phyloP scores from a whole-genome alignment of 2,329 filamentous ascomycete genomes.

The Pseudohalonectria lignicola region DNA sequence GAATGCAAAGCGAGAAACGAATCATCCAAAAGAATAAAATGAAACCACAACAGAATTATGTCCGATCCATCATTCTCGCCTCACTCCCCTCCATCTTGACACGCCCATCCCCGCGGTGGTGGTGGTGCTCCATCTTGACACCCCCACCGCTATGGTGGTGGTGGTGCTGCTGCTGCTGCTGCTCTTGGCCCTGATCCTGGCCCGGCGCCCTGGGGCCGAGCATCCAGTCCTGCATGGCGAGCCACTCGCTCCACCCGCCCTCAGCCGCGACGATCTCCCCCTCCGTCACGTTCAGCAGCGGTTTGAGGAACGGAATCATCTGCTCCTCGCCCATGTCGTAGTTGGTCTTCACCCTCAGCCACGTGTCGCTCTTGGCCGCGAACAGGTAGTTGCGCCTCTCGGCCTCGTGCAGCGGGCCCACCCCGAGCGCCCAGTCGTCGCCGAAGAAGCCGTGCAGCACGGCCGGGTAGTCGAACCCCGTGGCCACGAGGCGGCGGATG shows the following conservation, averaged over 20 bases:
- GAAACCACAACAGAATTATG: not conserved
- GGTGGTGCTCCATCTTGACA: slow-evolving; percentile 8
- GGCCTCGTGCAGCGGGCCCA: slow-evolving; percentile 75
- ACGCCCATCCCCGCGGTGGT: too few species aligned
- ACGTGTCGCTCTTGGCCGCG: slow-evolving; percentile 83
- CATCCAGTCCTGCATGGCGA: slow-evolving; percentile 98
- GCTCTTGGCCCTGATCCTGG: not conserved
- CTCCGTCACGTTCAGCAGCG: slow-evolving; percentile 65
- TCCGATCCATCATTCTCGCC: not conserved
- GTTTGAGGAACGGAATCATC: slow-evolving; percentile 76
- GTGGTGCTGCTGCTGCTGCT: slow-evolving; percentile 1
- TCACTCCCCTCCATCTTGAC: slow-evolving; percentile 6
- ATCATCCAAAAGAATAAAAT: not conserved
- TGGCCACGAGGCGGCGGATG: slow-evolving; percentile 79
- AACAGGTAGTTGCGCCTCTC: slow-evolving; percentile 94
- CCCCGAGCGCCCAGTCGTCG: slow-evolving; percentile 75
- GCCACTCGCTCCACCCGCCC: slow-evolving; percentile 83
- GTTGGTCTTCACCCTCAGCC: slow-evolving; percentile 78
- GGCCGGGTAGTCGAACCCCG: slow-evolving; percentile 76
- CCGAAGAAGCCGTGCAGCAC: slow-evolving; percentile 96
- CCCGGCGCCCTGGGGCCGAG: slow-evolving; percentile 68
- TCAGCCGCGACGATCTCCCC: slow-evolving; percentile 77
- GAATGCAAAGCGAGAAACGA: not conserved
- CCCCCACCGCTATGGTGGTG: slow-evolving; percentile 3
- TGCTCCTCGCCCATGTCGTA: slow-evolving; percentile 84